Evolutionary conservation across 2,329 filamentous ascomycete species (phyloP), one percentile per base, ranked within the genome.

Genomic region (Coniochaeta hoffmannii): DNA sequence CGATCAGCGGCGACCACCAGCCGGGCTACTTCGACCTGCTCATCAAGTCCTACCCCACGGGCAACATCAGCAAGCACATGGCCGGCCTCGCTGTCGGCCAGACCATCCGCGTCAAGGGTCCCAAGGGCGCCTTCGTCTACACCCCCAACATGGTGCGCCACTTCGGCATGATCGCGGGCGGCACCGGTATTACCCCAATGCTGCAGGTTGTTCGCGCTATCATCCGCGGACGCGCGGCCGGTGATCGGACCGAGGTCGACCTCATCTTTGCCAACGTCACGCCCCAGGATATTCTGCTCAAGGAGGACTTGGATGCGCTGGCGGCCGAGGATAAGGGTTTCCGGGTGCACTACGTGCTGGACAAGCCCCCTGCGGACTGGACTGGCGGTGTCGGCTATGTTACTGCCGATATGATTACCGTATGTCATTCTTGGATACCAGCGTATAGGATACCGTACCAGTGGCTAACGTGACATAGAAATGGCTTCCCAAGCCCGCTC

Each of bases 121-220:
- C 94, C 73, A 97, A 97, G 82, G 94, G 94, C 64, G 93, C 93
- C 65, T 97, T 99, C 81, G 89, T 96, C 60, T 99, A 99, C 77
- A 90, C 87, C 17, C 91, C 93, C 65, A 97, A 97, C 80, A 93
- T 99, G 89, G 90, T 93, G 65, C 87, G 89, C 61, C 89, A 89
- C 74, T 96, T 99, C 64, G 94, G 92, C 69, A 99, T 99, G 94
- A 90, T 99, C 69, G 91, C 94, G 61, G 94, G 94, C 63, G 94
- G 94, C 62, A 97, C 94, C 32, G 94, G 94, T 64, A 97, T 99
- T 72, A 97, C 94, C 10, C 94, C 94, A 58, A 99, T 99, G 94
- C 82, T 97, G 60, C 94, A 99, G 78, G 85, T 99, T 65, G 86
- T 96, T 70, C 88, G 91, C 66, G 94, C 93, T 57, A 91, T 97